phyloP scores from a whole-genome alignment of 1,284 basidiomycete genomes.

The Austroboletus niveus region DNA sequence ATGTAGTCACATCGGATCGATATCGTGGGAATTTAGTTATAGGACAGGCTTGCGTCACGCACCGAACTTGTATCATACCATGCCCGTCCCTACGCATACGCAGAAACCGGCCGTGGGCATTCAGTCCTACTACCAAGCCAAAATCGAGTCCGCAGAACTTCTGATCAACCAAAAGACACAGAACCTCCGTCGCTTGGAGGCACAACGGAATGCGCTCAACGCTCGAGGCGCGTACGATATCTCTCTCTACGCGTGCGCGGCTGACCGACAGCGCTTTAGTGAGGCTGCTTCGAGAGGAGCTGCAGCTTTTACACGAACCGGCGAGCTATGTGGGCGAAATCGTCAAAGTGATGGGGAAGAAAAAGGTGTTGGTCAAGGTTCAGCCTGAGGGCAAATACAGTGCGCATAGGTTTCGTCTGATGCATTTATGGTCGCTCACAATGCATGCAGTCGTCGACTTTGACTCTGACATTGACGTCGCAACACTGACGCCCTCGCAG shows the following conservation, averaged over 20 bases:
- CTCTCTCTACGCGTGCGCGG: background rate
- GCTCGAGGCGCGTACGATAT: conserved; percentile 68
- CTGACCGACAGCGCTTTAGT: conserved; percentile 44
- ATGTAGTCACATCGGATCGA: too few species aligned
- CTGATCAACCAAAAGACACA: conserved; percentile 96
- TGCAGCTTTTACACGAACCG: conserved; percentile 94
- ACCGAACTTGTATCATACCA: conserved; percentile 20
- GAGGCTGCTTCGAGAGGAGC: conserved; percentile 85
- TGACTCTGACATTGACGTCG: conserved; percentile 84
- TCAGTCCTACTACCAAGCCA: conserved; percentile 92
- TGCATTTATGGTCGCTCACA: background rate
- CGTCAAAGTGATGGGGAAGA: conserved; percentile 99
- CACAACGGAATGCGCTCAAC: conserved; percentile 95
- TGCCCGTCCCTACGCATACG: conserved; percentile 51
- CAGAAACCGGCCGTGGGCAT: conserved; percentile 59
- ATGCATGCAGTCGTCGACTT: conserved; percentile 82
- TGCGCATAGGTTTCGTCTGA: conserved; percentile 37
- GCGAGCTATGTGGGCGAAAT: conserved; percentile 98
- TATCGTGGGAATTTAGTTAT: too few species aligned
- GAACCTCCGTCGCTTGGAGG: conserved; percentile 93
- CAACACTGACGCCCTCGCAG: conserved; percentile 79
- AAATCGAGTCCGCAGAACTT: conserved; percentile 91
- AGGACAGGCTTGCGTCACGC: too few species aligned
- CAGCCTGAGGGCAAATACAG: conserved; percentile 99
- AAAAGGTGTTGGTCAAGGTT: conserved; percentile 97